phyloP scores from a whole-genome alignment of 352 stramenopile genomes.

The Phytopythium boreale region DNA sequence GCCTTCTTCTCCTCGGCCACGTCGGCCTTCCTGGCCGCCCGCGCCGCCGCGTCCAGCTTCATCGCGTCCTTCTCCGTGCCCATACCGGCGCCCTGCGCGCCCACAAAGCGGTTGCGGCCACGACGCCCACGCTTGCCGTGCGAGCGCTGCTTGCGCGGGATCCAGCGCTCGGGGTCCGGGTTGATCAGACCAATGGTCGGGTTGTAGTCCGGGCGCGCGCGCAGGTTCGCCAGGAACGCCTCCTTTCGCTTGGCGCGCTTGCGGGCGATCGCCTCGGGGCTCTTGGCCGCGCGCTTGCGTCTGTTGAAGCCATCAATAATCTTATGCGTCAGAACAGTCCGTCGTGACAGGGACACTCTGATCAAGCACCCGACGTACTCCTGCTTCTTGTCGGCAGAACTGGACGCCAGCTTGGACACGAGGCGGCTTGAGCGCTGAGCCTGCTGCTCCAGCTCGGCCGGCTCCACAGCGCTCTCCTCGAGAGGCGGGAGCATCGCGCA shows the following conservation, averaged over 20 bases:
- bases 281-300: conserved; percentile 72
- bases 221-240: conserved; percentile 53
- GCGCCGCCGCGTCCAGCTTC: conserved; percentile 79
- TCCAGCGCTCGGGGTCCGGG: conserved; percentile 80
- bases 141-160: conserved; percentile 84
- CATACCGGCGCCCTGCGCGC: conserved; percentile 75
- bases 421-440: conserved; percentile 58
- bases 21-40: conserved; percentile 64
- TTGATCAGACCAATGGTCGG: conserved; percentile 71
- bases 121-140: conserved; percentile 71
- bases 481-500: conserved; percentile 62
- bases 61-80: conserved; percentile 76
- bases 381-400: conserved; percentile 72
- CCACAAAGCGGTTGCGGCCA: conserved; percentile 80
- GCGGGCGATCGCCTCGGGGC: conserved; percentile 59
- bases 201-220: conserved; percentile 70
- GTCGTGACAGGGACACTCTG: neutral
- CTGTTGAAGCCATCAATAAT: conserved; percentile 17
- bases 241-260: conserved; percentile 76
- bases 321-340: neutral
- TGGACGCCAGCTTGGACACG: conserved; percentile 48
- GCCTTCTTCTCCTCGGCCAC: conserved; percentile 48
- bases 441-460: conserved; percentile 62
- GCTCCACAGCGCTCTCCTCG: conserved; percentile 49
- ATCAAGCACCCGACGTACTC: conserved; percentile 41